phyloP scores from a whole-genome alignment of 2,329 filamentous ascomycete genomes.

The Tolypocladium guangdongense region DNA sequence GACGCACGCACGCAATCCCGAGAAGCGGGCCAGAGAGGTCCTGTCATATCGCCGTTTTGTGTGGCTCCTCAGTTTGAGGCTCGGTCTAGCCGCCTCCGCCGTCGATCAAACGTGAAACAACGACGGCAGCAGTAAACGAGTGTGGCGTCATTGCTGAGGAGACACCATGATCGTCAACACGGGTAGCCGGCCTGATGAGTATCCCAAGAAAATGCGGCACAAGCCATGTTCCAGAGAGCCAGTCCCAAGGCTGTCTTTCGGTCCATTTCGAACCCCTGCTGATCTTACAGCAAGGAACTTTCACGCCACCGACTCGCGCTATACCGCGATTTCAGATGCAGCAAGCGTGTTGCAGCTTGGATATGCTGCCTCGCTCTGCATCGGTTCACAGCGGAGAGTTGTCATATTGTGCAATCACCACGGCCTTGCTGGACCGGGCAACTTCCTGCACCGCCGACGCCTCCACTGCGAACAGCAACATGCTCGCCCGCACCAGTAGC shows the following conservation, averaged over 20 bases:
- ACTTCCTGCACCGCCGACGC: slow-evolving; percentile 49
- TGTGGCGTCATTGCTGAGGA: not conserved
- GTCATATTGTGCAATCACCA: slow-evolving; percentile 41
- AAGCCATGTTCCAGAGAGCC: not conserved
- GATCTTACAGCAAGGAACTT: not conserved
- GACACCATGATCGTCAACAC: too few species aligned
- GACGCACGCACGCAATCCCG: too few species aligned
- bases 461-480: slow-evolving; percentile 55
- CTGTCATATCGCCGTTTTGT: not conserved
- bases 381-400: not conserved
- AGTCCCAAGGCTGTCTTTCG: too few species aligned
- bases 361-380: not conserved
- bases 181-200: not conserved
- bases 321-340: not conserved
- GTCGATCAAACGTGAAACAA: not conserved
- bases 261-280: not conserved
- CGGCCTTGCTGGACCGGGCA: slow-evolving; percentile 50
- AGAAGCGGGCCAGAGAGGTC: not conserved
- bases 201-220: not conserved
- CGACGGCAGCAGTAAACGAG: not conserved
- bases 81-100: not conserved
- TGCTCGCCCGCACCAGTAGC: slow-evolving; percentile 52
- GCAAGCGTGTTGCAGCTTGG: not conserved
- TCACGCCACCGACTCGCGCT: not conserved
- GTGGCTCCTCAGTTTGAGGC: not conserved